A percentile compares a stretch with the other conserved stretches of the same genome.
These are phyloP conservation scores for Spizellomyces punctatus DNA, from an alignment of 192 early-diverging fungal species.

Conservation along the genomic window DNA sequence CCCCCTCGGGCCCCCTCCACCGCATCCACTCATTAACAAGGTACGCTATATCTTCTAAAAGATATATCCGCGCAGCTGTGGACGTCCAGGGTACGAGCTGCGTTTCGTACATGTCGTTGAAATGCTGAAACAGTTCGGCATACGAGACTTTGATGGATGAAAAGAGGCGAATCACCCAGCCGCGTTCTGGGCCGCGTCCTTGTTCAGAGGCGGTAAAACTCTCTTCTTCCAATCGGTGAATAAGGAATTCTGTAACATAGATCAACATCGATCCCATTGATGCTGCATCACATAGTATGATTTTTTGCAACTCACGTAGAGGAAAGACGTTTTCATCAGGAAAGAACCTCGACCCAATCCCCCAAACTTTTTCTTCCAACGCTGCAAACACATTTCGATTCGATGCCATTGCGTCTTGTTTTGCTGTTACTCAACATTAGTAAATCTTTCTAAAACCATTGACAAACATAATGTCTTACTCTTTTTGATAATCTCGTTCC, in stretches of 20 bases:
- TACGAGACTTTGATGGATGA: slow-evolving; percentile 9
- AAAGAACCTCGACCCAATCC: slow-evolving; percentile 31
- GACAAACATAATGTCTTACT: slow-evolving; percentile 12
- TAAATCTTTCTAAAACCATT: background rate
- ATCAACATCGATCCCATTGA: background rate
- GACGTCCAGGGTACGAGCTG: slow-evolving; percentile 42
- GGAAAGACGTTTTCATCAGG: slow-evolving; percentile 44
- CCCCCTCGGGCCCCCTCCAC: slow-evolving; percentile 4
- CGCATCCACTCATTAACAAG: slow-evolving; percentile 38
- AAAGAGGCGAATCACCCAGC: slow-evolving; percentile 29
- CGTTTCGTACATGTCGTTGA: slow-evolving; percentile 31
- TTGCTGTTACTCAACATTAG: background rate
- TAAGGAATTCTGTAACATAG: slow-evolving; percentile 14
- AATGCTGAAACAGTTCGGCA: slow-evolving; percentile 26
- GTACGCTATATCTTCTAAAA: slow-evolving; percentile 29
- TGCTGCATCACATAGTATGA: background rate
- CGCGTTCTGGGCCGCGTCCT: slow-evolving; percentile 6
- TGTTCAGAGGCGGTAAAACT: background rate
- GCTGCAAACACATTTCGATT: slow-evolving; percentile 24
- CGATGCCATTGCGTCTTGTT: slow-evolving; percentile 11
- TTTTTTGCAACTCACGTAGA: slow-evolving; percentile 23
- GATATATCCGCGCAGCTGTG: slow-evolving; percentile 5
- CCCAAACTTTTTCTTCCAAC: slow-evolving; percentile 30
- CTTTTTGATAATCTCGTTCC: slow-evolving; percentile 27
- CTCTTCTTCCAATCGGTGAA: slow-evolving; percentile 32